phyloP scores from a whole-genome alignment of 2,329 filamentous ascomycete genomes.

The Fusarium virguliforme region DNA sequence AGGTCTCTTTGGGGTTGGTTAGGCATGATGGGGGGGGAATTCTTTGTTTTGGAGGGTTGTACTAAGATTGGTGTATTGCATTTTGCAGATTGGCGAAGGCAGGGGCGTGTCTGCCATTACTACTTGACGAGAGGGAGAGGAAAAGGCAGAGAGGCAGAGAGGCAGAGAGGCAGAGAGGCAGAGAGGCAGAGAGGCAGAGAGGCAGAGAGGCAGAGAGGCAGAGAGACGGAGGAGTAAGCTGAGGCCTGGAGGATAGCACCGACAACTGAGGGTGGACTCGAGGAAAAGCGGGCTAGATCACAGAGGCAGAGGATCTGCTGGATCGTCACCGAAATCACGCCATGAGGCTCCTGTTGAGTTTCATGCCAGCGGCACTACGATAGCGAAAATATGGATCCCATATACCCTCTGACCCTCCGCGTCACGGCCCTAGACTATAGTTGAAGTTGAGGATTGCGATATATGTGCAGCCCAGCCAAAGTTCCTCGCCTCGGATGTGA shows the following conservation, averaged over 20 bases:
- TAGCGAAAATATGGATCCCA: conserved; percentile 36
- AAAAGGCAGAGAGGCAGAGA: conserved; percentile 14
- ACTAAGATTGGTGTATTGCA: conserved; percentile 39
- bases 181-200: conserved; percentile 17
- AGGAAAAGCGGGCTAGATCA: conserved; percentile 40
- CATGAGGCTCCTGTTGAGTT: conserved; percentile 41
- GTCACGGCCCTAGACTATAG: conserved; percentile 43
- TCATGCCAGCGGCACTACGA: conserved; percentile 32
- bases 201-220: conserved; percentile 8
- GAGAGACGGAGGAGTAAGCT: conserved; percentile 12
- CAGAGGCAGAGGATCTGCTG: conserved; percentile 44
- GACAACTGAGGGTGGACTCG: conserved; percentile 28
- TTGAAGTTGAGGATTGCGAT: conserved; percentile 41
- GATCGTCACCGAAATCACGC: conserved; percentile 44
- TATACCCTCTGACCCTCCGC: conserved; percentile 15
- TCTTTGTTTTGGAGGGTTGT: conserved; percentile 43
- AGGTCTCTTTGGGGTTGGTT: conserved; percentile 28
- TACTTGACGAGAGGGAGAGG: conserved; percentile 19
- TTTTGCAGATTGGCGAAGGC: conserved; percentile 29
- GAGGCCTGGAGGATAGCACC: conserved; percentile 14
- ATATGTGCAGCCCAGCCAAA: conserved; percentile 32
- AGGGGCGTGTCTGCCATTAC: conserved; percentile 24
- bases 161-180: conserved; percentile 8
- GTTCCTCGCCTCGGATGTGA: conserved; percentile 42
- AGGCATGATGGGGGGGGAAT: conserved; percentile 15